These are phyloP conservation scores for Eremothecium gossypii DNA, from an alignment of 1,139 yeast genomes.

Conservation along the genomic window DNA sequence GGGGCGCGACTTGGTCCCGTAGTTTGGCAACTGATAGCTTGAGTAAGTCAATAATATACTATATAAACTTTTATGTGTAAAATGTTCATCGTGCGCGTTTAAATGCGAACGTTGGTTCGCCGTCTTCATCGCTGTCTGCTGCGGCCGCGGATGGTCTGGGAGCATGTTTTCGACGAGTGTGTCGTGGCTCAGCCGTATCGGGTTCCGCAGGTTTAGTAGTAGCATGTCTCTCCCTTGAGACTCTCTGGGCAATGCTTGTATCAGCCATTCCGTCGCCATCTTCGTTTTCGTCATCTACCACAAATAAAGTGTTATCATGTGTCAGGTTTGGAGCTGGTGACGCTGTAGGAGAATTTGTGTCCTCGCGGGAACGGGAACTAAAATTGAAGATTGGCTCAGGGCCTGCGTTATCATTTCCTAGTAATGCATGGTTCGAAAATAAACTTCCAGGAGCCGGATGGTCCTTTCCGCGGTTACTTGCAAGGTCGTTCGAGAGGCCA, in stretches of 20 bases:
- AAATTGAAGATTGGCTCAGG: no score
- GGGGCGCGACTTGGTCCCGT: background rate
- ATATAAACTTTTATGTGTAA: background rate
- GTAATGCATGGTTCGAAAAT: no score
- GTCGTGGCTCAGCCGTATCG: conserved; percentile 12
- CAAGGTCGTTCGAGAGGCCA: conserved; percentile 14
- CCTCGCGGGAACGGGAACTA: no score
- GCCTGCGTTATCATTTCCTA: no score
- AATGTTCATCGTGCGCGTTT: background rate
- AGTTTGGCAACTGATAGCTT: background rate
- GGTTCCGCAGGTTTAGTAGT: background rate
- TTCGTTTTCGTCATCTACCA: background rate
- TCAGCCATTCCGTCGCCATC: background rate
- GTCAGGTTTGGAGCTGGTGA: no score
- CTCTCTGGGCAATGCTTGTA: conserved; percentile 1
- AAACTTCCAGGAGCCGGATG: no score
- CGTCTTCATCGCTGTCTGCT: conserved; percentile 20
- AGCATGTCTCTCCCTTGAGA: conserved; percentile 1
- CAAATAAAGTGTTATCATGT: background rate
- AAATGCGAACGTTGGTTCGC: conserved; percentile 15
- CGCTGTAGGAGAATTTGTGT: no score
- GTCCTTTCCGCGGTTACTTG: no score
- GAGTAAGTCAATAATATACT: background rate
- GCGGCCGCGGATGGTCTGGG: background rate
- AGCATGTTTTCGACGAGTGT: background rate